Conservation (phyloP, 441 rosid species). For the Gossypium lobatum region DNA sequence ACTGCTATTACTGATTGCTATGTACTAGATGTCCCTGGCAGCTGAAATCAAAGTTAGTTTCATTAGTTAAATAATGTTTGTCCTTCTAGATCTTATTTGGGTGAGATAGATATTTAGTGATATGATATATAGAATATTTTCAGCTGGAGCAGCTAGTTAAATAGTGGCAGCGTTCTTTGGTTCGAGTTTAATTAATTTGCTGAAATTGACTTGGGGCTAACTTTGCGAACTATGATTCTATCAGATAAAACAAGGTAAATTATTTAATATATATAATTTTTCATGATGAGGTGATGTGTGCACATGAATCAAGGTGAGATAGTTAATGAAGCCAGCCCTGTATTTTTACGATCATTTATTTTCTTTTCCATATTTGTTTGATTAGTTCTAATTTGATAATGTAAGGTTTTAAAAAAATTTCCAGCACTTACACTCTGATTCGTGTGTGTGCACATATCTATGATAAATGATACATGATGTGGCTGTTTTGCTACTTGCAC, state of each 20-base stretch:
- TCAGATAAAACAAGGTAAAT: background rate
- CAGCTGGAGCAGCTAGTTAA: background rate
- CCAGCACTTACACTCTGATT: background rate
- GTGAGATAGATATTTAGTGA: background rate
- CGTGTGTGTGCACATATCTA: background rate
- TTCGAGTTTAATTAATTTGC: constrained; percentile 3
- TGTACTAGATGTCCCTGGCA: background rate
- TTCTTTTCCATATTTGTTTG: background rate
- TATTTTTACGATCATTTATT: background rate
- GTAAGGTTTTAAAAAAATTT: background rate
- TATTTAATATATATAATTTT: background rate
- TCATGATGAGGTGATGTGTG: background rate
- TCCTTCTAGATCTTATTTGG: constrained; percentile 7
- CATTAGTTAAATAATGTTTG: background rate
- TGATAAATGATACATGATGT: background rate
- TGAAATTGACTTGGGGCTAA: background rate
- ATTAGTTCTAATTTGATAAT: background rate
- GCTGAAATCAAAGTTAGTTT: constrained; percentile 3
- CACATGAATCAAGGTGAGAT: background rate
- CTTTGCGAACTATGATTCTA: background rate
- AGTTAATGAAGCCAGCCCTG: background rate
- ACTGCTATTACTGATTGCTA: background rate
- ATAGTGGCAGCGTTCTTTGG: background rate
- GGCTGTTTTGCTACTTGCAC: background rate
- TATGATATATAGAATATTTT: background rate